Evolutionary conservation across 208 protist species (phyloP), one percentile per base, ranked within the genome.

Genomic region (Porcisia hertigi): DNA sequence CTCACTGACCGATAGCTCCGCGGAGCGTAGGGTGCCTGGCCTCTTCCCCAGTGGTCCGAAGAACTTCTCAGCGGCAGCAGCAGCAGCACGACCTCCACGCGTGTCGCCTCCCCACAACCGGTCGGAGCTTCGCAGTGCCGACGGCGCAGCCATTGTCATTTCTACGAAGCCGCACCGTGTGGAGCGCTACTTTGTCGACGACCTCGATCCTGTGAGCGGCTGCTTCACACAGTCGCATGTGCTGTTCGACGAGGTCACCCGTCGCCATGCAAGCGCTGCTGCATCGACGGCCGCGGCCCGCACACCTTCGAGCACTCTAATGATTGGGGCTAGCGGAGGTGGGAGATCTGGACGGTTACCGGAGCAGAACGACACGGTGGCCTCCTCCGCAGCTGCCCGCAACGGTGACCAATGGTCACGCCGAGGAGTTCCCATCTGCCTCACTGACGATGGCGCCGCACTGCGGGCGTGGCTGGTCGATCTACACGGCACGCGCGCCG

Each of bases 101-200:
- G 0, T 73, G 36, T 52, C 71, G 30, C 77, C 69, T 1, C 7
- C 69, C 39, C 54, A 30, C 39, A 30, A 7, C 55, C 16, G 11
- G 5, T 43, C 41, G 6, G 55, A 62, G 69, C 69, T 47, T 49
- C 54, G 54, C 69, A 16, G 69, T 55, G 55, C 55, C 16, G 34
- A 59, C 36, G 69, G 69, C 3, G 69, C 52, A 20, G 55, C 54
- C 1, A 52, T 76, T 41, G 76, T 75, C 1, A 54, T 81, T 18
- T 25, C 74, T 36, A 74, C 52, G 20, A 62, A 25, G 45, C 79
- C 83, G 63, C 82, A 87, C 78, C 72, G 66, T 53, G 79, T 93
- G 0, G 91, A 95, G 71, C 82, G 85, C 36, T 95, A 88, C 75
- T 95, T 93, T 67, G 55, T 95, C 6, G 89, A 95, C 23, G 91